phyloP scores from a whole-genome alignment of 78 protist species.

The Guillardia theta region DNA sequence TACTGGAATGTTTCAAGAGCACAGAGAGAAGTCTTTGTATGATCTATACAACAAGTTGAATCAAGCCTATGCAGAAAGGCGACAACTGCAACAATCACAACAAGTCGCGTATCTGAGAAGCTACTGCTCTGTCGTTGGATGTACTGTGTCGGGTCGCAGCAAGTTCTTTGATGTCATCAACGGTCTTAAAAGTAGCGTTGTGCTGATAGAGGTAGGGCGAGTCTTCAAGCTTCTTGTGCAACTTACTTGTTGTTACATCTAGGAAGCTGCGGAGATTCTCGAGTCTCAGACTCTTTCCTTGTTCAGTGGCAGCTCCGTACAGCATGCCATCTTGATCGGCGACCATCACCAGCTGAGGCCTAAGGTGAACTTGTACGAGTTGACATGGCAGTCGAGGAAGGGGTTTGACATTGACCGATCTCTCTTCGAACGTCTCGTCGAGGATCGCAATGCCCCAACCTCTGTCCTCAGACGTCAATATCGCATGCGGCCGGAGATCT shows the following conservation, averaged over 20 bases:
- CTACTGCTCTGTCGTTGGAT: too few relatives aligned
- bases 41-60: too few relatives aligned
- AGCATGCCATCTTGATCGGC: conserved; percentile 81
- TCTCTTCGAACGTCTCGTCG: conserved; percentile 76
- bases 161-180: not conserved
- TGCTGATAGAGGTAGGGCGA: too few relatives aligned
- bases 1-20: not conserved
- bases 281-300: not conserved
- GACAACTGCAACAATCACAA: too few relatives aligned
- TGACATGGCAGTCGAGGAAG: not conserved
- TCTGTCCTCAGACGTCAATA: conserved; percentile 52
- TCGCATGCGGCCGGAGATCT: conserved; percentile 84
- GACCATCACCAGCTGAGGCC: conserved; percentile 88
- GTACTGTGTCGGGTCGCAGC: too few relatives aligned
- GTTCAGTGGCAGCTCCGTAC: too few relatives aligned
- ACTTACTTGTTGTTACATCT: too few relatives aligned
- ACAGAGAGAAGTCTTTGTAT: too few relatives aligned
- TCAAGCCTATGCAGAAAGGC: too few relatives aligned
- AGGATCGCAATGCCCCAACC: not conserved
- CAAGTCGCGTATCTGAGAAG: too few relatives aligned
- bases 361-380: not conserved
- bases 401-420: conserved; percentile 49
- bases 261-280: not conserved
- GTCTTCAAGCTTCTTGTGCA: too few relatives aligned
- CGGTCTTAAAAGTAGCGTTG: not conserved